Evolutionary conservation across 768 basidiomycete species (phyloP).

Genomic region (Candolleomyces aberdarensis): DNA sequence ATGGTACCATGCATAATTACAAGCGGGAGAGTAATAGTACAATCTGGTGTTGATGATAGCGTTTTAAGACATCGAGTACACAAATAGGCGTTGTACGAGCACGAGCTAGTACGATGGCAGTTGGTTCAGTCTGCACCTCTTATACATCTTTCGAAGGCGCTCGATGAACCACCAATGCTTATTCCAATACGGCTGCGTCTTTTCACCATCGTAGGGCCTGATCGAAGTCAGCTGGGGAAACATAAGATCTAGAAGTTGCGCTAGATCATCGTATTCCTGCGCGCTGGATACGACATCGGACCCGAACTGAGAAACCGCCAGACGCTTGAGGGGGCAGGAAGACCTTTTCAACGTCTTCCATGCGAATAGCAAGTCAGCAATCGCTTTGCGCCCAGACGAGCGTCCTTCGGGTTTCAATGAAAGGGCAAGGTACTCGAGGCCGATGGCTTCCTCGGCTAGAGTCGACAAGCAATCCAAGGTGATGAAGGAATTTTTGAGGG

Average conservation of each 20-base stretch:
- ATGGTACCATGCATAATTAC: too few relatives aligned
- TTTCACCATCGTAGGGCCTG: background rate
- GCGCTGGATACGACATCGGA: background rate
- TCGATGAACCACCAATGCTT: conserved; percentile 2
- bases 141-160: conserved; percentile 1
- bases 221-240: background rate
- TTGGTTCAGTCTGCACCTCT: background rate
- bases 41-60: too few relatives aligned
- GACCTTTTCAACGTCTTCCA: background rate
- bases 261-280: background rate
- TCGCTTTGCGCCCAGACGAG: background rate
- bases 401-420: too few relatives aligned
- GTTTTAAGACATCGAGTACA: too few relatives aligned
- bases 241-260: conserved; percentile 1
- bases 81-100: too few relatives aligned
- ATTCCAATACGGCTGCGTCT: background rate
- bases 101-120: too few relatives aligned
- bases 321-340: background rate
- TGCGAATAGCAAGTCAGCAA: background rate
- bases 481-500: background rate
- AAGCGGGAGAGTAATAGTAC: too few relatives aligned
- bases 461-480: background rate
- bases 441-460: background rate
- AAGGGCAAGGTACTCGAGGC: background rate
- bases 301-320: background rate